phyloP scores from a whole-genome alignment of 106 monocot genomes.

The Chionographis japonica region DNA sequence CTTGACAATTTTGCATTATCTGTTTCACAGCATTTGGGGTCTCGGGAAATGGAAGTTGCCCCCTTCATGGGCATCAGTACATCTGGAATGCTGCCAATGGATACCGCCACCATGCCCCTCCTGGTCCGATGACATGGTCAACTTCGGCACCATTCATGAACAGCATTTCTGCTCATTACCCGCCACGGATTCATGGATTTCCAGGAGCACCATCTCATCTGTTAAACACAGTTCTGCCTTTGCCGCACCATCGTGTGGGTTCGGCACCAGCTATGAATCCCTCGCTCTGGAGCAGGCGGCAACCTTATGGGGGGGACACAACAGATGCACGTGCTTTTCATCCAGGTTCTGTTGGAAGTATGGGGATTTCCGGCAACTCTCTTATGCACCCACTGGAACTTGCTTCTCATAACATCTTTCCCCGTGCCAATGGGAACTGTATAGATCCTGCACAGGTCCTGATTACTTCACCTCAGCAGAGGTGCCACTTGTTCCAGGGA shows the following conservation, averaged over 20 bases:
- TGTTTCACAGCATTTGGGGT: slow-evolving; percentile 30
- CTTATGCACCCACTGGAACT: slow-evolving; percentile 41
- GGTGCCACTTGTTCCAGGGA: slow-evolving; percentile 51
- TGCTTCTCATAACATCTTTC: slow-evolving; percentile 44
- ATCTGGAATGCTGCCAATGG: slow-evolving; percentile 38
- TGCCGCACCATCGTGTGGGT: slow-evolving; percentile 64
- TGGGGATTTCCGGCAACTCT: slow-evolving; percentile 52
- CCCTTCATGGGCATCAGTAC: slow-evolving; percentile 67
- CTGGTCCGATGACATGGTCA: slow-evolving; percentile 26
- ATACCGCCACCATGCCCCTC: slow-evolving; percentile 4
- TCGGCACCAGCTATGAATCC: slow-evolving; percentile 78
- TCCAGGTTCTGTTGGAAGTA: slow-evolving; percentile 64
- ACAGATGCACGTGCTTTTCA: slow-evolving; percentile 33
- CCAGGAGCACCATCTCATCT: slow-evolving; percentile 62
- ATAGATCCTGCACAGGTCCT: slow-evolving; percentile 48
- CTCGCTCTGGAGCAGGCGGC: slow-evolving; percentile 54
- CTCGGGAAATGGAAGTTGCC: slow-evolving; percentile 58
- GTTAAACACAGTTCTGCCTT: slow-evolving; percentile 29
- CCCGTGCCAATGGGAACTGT: slow-evolving; percentile 34
- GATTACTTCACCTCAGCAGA: slow-evolving; percentile 59
- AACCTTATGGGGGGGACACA: slow-evolving; percentile 26
- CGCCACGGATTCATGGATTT: slow-evolving; percentile 44
- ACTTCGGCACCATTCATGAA: slow-evolving; percentile 22
- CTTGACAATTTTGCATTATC: neutral
- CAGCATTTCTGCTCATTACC: slow-evolving; percentile 20